Percentiles rank a stretch among this genome's conserved stretches.
phyloP scores from a whole-genome alignment of 2,329 filamentous ascomycete species.

The Elsinoe arachidis region DNA sequence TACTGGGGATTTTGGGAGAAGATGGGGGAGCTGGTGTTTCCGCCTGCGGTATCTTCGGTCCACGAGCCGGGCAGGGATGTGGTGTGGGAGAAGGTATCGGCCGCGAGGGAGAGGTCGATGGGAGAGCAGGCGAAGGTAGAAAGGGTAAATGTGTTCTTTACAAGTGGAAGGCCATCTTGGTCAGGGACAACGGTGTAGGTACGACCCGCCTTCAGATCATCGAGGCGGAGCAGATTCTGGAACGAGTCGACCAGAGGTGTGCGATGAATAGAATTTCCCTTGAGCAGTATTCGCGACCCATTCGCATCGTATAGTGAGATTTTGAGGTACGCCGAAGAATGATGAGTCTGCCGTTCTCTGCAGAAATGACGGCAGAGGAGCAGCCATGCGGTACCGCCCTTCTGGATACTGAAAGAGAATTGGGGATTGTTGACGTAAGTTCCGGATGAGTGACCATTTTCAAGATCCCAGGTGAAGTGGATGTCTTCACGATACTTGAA shows the following conservation, averaged over 20 bases:
- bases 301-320: conserved; percentile 68
- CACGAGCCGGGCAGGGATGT: conserved; percentile 58
- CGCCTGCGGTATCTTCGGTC: conserved; percentile 73
- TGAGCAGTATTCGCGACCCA: conserved; percentile 65
- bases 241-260: conserved; percentile 90
- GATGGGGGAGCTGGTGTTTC: conserved; percentile 64
- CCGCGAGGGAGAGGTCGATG: conserved; percentile 54
- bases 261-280: conserved; percentile 61
- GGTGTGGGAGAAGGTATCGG: conserved; percentile 50
- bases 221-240: conserved; percentile 74
- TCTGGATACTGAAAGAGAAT: conserved; percentile 45
- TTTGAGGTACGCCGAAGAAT: conserved; percentile 67
- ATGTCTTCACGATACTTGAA: conserved; percentile 78
- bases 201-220: conserved; percentile 47
- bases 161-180: conserved; percentile 66
- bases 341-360: conserved; percentile 34
- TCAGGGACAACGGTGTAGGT: conserved; percentile 61
- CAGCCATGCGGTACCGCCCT: conserved; percentile 65
- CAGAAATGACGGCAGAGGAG: conserved; percentile 67
- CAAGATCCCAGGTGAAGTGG: conserved; percentile 77
- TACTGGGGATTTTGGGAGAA: conserved; percentile 90
- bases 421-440: conserved; percentile 62
- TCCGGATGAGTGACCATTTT: conserved; percentile 36
- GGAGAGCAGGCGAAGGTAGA: conserved; percentile 65
- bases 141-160: conserved; percentile 75